Evolutionary conservation across 2,329 filamentous ascomycete genomes (phyloP), one percentile per base, ranked within the genome.

Genomic region (Dactylellina leptospora): DNA sequence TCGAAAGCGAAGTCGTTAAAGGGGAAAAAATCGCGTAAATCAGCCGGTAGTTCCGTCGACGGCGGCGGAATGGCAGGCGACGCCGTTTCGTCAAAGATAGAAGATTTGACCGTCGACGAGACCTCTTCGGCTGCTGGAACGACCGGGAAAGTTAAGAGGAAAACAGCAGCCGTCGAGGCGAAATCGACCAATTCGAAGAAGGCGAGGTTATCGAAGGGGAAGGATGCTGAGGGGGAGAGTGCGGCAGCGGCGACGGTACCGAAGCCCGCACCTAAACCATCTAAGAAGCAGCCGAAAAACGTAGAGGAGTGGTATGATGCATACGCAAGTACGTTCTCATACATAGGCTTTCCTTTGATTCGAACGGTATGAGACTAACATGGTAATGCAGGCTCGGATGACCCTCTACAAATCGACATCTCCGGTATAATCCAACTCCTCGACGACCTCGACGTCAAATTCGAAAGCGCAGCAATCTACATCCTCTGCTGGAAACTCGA

Each of bases 401-500:
- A 72, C 59, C 45, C 68, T 6, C 44, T 36, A 6, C 53, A 72
- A 33, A 72, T 72, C 36, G 68, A 72, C 18, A 36, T 72, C 22
- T 33, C 27, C 1, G 68, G 68, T 4, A 59, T 72, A 27, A 38
- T 64, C 23, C 50, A 53, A 36, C 47, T 72, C 22, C 40, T 72
- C 18, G 68, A 63, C 11, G 68, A 72, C 30, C 33, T 72, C n/a
- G 36, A 62, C 23, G 54, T 72, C 13, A 72, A 64, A 30, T 59
- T 72, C 44, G 68, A 72, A 36, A 60, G 59, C 25, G 68, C 68
- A 4, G 54, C 59, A 11, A 72, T 72, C n/a, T 72, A 72, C 22
- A 54, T 72, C 8, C 59, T 72, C 47, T 72, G 59, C 68, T 72
- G 68, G 68, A 72, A 72, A 55, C 53, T 72, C 9, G 59, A 44